Percentiles rank a stretch among this genome's conserved stretches.
These are phyloP conservation scores for Scenedesmus sp. DNA, from an alignment of 163 green algal species.

Conservation along the genomic window DNA sequence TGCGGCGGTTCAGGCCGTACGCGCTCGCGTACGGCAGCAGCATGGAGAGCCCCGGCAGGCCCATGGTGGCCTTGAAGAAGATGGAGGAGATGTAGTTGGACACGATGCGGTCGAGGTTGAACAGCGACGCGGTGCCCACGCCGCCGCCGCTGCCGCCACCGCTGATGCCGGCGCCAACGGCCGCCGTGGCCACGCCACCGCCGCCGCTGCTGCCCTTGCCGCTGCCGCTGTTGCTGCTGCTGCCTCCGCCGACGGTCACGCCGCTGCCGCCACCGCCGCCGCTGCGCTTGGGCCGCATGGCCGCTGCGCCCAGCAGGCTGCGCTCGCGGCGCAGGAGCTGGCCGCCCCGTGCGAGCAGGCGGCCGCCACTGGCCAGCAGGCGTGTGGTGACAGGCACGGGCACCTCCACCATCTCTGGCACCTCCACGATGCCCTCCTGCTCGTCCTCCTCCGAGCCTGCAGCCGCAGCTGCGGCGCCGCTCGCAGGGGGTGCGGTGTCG, in stretches of 20 bases:
- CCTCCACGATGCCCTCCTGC: neutral
- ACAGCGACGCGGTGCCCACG: neutral
- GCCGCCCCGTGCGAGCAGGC: too few relatives aligned
- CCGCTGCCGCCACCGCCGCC: neutral
- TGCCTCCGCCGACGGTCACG: neutral
- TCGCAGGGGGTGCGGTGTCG: neutral
- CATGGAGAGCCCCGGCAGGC: conserved; percentile 33
- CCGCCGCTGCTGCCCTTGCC: neutral
- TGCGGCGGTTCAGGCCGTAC: conserved; percentile 22
- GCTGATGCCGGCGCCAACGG: too few relatives aligned
- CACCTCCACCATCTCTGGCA: too few relatives aligned
- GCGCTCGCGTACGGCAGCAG: conserved; percentile 34
- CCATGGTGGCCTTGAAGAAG: conserved; percentile 38
- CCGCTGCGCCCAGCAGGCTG: neutral
- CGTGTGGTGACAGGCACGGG: too few relatives aligned
- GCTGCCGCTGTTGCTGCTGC: neutral
- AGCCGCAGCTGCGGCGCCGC: neutral
- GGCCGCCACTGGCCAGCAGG: too few relatives aligned
- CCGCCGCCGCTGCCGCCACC: neutral
- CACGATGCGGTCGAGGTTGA: conserved; percentile 20
- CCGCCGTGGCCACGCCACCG: neutral
- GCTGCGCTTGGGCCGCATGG: neutral
- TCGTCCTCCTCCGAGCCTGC: neutral
- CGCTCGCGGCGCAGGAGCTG: too few relatives aligned
- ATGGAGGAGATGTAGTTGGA: conserved; percentile 25